Evolutionary conservation across 2,329 filamentous ascomycete genomes (phyloP).

Genomic region (Scedosporium aurantiacum): DNA sequence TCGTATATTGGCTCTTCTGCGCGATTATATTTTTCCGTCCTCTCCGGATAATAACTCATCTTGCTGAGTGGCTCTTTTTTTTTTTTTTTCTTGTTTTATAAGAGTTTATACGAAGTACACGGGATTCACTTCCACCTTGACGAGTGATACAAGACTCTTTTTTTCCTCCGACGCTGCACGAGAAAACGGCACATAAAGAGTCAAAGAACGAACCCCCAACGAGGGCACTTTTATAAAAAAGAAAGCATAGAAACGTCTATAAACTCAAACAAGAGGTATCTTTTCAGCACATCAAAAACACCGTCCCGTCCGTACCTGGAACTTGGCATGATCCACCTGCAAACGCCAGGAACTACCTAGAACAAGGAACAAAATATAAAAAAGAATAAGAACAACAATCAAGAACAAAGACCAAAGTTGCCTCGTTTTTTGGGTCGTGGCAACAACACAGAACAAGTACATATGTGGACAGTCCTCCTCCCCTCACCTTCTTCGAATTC

Average conservation of each 20-base stretch:
- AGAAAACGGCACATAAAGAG: not conserved
- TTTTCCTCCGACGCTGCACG: too few species aligned
- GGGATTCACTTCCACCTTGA: too few species aligned
- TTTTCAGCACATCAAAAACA: not conserved
- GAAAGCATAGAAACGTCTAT: not conserved
- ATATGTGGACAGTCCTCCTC: not conserved
- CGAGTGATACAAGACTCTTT: too few species aligned
- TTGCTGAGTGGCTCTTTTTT: too few species aligned
- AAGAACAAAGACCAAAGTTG: not conserved
- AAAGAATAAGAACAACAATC: not conserved
- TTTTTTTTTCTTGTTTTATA: too few species aligned
- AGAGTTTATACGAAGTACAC: too few species aligned
- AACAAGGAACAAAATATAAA: not conserved
- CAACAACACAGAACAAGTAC: not conserved
- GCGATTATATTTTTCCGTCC: too few species aligned
- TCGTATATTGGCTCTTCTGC: too few species aligned
- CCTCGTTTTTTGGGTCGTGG: not conserved
- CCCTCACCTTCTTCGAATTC: not conserved
- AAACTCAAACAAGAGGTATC: conserved; percentile 1
- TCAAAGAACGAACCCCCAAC: not conserved
- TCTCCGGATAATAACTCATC: too few species aligned
- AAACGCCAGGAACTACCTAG: not conserved
- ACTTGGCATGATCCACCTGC: not conserved
- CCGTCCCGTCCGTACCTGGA: not conserved
- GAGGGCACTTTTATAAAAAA: not conserved